phyloP scores from a whole-genome alignment of 73 alveolate species.

The Paramecium pentaurelia region DNA sequence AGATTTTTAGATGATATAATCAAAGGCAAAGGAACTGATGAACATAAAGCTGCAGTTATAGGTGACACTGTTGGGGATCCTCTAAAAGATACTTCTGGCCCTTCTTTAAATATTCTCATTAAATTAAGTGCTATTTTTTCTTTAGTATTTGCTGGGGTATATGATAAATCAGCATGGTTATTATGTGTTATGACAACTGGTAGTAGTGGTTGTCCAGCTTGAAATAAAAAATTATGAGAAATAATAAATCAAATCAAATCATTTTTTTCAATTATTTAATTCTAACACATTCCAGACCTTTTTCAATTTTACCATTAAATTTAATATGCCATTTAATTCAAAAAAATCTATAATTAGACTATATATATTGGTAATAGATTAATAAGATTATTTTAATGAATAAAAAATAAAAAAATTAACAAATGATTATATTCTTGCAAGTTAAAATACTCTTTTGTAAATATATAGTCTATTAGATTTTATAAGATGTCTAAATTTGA shows the following conservation, averaged over 20 bases:
- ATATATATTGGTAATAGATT: no score
- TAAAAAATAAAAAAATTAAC: no score
- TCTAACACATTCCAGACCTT: background rate
- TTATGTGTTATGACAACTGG: slow-evolving; percentile 32
- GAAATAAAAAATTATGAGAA: background rate
- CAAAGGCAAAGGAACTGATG: slow-evolving; percentile 80
- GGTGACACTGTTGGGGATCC: slow-evolving; percentile 97
- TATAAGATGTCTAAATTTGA: background rate
- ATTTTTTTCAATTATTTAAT: background rate
- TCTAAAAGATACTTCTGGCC: slow-evolving; percentile 88
- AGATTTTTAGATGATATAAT: slow-evolving; percentile 47
- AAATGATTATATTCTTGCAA: background rate
- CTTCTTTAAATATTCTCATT: slow-evolving; percentile 85
- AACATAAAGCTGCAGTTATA: slow-evolving; percentile 90
- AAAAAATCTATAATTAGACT: no score
- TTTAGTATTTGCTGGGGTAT: slow-evolving; percentile 80
- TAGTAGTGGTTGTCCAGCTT: slow-evolving; percentile 57
- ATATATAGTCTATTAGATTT: background rate
- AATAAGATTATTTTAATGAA: background rate
- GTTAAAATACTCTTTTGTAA: background rate
- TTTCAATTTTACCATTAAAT: background rate
- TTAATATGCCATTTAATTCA: background rate
- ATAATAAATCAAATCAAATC: background rate
- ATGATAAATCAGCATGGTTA: slow-evolving; percentile 62
- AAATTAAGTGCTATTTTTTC: slow-evolving; percentile 86